Percentiles rank a stretch among this genome's conserved stretches.
phyloP scores from a whole-genome alignment of 1,284 basidiomycete genomes.

The Pseudomicrostroma phylloplanum region DNA sequence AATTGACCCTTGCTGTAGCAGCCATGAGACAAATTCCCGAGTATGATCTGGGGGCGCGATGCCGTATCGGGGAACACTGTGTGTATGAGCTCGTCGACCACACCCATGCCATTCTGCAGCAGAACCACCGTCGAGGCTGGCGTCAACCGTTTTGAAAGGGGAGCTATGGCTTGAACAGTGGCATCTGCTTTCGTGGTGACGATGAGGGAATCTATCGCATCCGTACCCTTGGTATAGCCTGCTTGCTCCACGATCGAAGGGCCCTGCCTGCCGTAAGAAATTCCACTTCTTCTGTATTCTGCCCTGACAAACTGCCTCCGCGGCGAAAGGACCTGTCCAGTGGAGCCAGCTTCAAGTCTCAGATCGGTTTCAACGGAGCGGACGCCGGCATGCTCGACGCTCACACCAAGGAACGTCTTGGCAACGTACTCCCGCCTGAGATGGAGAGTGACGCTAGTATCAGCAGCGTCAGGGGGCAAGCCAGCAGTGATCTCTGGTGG shows the following conservation, averaged over 20 bases:
- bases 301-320: neutral
- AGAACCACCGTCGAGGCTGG: conserved; percentile 74
- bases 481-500: neutral
- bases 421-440: conserved; percentile 19
- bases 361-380: conserved; percentile 27
- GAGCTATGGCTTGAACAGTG: conserved; percentile 60
- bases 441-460: conserved; percentile 26
- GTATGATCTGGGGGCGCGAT: conserved; percentile 74
- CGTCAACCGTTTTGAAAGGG: conserved; percentile 63
- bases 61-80: conserved; percentile 67
- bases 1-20: conserved; percentile 55
- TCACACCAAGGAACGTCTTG: neutral
- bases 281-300: neutral
- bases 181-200: conserved; percentile 73
- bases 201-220: conserved; percentile 57
- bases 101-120: conserved; percentile 82
- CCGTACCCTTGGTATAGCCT: conserved; percentile 1
- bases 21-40: conserved; percentile 78
- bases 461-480: neutral
- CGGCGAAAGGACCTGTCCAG: neutral
- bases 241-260: conserved; percentile 6
- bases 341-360: conserved; percentile 21
- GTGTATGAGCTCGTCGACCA: conserved; percentile 71
- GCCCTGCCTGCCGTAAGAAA: conserved; percentile 48
- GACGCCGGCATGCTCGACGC: conserved; percentile 31